Evolutionary conservation across 805 yeast genomes (phyloP).

Genomic region (Cyberlindnera subsufficiens): DNA sequence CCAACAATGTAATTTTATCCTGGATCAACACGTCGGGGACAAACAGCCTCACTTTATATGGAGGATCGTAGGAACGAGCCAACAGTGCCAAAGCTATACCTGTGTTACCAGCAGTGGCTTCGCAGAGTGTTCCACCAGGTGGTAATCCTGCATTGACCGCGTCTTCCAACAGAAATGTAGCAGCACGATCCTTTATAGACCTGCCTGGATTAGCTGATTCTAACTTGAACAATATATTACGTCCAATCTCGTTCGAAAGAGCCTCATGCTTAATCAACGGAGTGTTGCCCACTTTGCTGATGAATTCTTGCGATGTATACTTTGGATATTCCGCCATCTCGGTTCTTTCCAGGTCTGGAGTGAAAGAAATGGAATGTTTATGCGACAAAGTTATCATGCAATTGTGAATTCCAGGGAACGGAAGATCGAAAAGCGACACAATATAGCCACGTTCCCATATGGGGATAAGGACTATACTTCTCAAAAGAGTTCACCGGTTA

Average conservation of each 20-base stretch:
- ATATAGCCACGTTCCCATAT: no score
- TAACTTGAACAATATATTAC: constrained; percentile 66
- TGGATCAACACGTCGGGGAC: constrained; percentile 72
- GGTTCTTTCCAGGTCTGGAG: background rate
- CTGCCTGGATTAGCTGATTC: constrained; percentile 78
- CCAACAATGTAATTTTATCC: constrained; percentile 58
- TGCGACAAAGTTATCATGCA: no score
- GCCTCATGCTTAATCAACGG: constrained; percentile 61
- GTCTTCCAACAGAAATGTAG: constrained; percentile 57
- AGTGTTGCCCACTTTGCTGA: constrained; percentile 53
- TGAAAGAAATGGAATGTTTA: no score
- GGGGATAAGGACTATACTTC: no score
- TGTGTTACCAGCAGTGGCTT: constrained; percentile 84
- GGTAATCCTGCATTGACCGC: constrained; percentile 50
- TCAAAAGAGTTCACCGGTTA: no score
- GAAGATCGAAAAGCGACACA: no score
- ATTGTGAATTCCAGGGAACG: no score
- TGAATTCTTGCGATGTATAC: constrained; percentile 14
- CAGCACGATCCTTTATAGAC: constrained; percentile 79
- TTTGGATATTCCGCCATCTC: constrained; percentile 9
- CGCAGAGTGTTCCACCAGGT: constrained; percentile 67
- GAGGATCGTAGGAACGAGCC: constrained; percentile 30
- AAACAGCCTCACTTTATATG: constrained; percentile 58
- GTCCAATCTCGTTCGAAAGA: constrained; percentile 57
- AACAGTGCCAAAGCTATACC: constrained; percentile 76